phyloP scores from a whole-genome alignment of 108 stramenopile species.

The Skeletonema grethae region DNA sequence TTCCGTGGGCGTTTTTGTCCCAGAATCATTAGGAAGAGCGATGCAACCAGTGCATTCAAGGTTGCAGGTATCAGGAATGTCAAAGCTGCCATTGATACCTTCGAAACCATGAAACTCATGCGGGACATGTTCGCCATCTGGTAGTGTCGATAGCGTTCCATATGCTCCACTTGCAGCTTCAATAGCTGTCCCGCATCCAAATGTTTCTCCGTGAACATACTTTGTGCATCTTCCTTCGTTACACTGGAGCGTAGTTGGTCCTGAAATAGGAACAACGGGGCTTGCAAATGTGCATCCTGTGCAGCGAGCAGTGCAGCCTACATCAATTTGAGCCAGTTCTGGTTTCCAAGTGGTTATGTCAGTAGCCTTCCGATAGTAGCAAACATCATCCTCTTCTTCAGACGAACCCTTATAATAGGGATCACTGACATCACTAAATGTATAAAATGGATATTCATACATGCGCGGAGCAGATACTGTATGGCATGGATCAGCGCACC shows the following conservation, averaged over 20 bases:
- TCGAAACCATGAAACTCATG: slow-evolving; percentile 2
- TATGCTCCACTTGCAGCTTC: not conserved
- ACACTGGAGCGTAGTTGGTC: not conserved
- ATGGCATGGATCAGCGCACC: slow-evolving; percentile 7
- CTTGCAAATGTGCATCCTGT: slow-evolving; percentile 6
- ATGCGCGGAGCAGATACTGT: not conserved
- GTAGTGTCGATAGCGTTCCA: not conserved
- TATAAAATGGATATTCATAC: slow-evolving; percentile 3
- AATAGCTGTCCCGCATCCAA: not conserved
- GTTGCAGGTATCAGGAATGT: not conserved
- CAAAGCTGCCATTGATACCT: not conserved
- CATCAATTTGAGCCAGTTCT: not conserved
- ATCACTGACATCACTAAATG: not conserved
- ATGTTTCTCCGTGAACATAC: not conserved
- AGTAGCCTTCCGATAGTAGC: not conserved
- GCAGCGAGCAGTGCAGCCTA: slow-evolving; percentile 7
- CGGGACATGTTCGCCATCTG: not conserved
- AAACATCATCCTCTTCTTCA: not conserved
- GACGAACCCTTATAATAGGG: not conserved
- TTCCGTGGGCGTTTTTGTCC: no score
- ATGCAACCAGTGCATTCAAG: slow-evolving; percentile 8
- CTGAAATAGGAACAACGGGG: not conserved
- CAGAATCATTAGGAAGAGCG: not conserved
- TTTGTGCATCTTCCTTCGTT: slow-evolving; percentile 6
- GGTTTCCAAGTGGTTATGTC: not conserved